Percentiles rank a stretch among this genome's conserved stretches.
Evolutionary conservation across 257 asterid species (phyloP).

Genomic region (Verbena officinalis): DNA sequence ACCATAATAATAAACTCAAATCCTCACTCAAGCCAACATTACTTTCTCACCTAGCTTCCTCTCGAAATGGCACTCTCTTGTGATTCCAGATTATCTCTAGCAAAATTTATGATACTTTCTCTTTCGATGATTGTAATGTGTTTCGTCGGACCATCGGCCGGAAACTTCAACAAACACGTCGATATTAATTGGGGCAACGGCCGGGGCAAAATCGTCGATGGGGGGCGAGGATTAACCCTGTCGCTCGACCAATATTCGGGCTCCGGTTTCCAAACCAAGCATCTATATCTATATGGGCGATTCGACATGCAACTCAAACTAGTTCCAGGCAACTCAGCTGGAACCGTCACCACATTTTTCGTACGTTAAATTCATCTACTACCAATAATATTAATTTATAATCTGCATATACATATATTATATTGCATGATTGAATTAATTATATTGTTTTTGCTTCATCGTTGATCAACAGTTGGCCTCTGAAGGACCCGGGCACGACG

Average conservation of each 20-base stretch:
- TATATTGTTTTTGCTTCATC: too few species aligned
- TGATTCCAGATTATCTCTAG: too few species aligned
- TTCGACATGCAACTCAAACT: slow-evolving; percentile 44
- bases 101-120: too few species aligned
- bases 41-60: too few species aligned
- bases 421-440: too few species aligned
- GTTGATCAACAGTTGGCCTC: slow-evolving; percentile 16
- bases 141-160: not conserved
- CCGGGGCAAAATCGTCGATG: slow-evolving; percentile 43
- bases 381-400: too few species aligned
- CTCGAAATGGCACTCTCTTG: too few species aligned
- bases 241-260: slow-evolving; percentile 43
- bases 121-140: too few species aligned
- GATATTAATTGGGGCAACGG: slow-evolving; percentile 24
- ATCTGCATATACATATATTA: too few species aligned
- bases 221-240: slow-evolving; percentile 36
- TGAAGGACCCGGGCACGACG: slow-evolving; percentile 29
- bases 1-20: too few species aligned
- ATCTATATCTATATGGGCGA: slow-evolving; percentile 37
- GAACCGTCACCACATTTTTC: slow-evolving; percentile 53
- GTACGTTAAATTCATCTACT: slow-evolving; percentile 21
- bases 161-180: not conserved
- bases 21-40: too few species aligned
- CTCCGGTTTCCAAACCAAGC: slow-evolving; percentile 47
- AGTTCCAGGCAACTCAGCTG: slow-evolving; percentile 43